Conservation (phyloP, 2,329 filamentous ascomycete genomes). For the Aureobasidium sp. region DNA sequence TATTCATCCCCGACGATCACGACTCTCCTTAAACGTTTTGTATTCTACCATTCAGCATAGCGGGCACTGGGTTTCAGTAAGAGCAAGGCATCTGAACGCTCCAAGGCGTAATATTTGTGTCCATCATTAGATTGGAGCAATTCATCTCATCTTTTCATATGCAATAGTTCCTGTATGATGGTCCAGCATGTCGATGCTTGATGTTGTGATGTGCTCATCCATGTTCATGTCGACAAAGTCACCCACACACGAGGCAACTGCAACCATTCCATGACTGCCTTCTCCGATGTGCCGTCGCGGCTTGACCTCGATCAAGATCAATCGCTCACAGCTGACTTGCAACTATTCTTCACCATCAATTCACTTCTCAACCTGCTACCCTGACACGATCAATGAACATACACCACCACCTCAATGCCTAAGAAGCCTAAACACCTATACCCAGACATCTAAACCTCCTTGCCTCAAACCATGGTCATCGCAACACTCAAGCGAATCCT, state of each 20-base stretch:
- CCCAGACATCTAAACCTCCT: background rate
- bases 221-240: background rate
- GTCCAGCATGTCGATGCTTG: too few relatives aligned
- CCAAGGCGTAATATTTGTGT: background rate
- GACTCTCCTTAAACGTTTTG: conserved; percentile 19
- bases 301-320: background rate
- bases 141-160: background rate
- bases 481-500: conserved; percentile 5
- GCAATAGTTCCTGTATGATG: background rate
- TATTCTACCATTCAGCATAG: conserved; percentile 18
- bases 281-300: background rate
- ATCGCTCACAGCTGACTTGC: background rate
- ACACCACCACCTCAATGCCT: background rate
- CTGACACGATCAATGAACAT: background rate
- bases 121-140: background rate
- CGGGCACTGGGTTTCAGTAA: conserved; percentile 11
- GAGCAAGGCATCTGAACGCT: background rate
- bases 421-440: background rate
- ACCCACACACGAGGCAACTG: background rate
- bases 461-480: conserved; percentile 6
- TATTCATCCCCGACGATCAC: conserved; percentile 18
- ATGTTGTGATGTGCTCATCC: too few relatives aligned
- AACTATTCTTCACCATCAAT: background rate
- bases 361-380: background rate
- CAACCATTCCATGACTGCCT: background rate